Evolutionary conservation across 1,284 basidiomycete genomes (phyloP).

Genomic region (Heliocybe sulcata): DNA sequence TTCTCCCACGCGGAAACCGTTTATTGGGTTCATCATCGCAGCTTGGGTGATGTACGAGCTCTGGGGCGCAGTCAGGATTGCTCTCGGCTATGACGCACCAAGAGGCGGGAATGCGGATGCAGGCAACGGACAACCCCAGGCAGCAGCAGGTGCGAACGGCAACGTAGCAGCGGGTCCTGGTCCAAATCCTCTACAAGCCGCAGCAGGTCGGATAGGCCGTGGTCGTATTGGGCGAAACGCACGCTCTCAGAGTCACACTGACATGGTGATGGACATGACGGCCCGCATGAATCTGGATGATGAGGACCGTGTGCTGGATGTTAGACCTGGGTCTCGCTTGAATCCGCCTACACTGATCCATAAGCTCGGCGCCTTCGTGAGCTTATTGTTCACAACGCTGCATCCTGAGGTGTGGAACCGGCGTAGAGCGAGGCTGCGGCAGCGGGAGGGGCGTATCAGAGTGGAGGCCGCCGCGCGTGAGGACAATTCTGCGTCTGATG

Average conservation of each 20-base stretch:
- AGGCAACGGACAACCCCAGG: constrained; percentile 3
- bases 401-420: constrained; percentile 75
- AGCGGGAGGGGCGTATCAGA: constrained; percentile 59
- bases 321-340: constrained; percentile 19
- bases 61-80: constrained; percentile 61
- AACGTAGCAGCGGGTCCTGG: constrained; percentile 12
- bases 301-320: constrained; percentile 46
- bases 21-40: constrained; percentile 59
- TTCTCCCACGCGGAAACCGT: constrained; percentile 65
- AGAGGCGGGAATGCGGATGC: constrained; percentile 17
- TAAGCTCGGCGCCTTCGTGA: constrained; percentile 47
- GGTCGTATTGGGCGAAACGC: not conserved
- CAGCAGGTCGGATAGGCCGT: not conserved
- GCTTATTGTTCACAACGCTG: constrained; percentile 53
- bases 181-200: not conserved
- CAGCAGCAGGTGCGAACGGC: constrained; percentile 11
- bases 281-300: constrained; percentile 48
- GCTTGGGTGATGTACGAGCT: constrained; percentile 73
- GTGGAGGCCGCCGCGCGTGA: constrained; percentile 55
- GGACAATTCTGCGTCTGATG: constrained; percentile 10
- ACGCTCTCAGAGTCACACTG: constrained; percentile 15
- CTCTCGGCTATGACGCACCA: constrained; percentile 32
- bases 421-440: constrained; percentile 48
- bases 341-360: constrained; percentile 37
- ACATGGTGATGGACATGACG: constrained; percentile 40